Base-by-base conservation (phyloP, 1,139 yeast species). In the Taphrina communis region DNA sequence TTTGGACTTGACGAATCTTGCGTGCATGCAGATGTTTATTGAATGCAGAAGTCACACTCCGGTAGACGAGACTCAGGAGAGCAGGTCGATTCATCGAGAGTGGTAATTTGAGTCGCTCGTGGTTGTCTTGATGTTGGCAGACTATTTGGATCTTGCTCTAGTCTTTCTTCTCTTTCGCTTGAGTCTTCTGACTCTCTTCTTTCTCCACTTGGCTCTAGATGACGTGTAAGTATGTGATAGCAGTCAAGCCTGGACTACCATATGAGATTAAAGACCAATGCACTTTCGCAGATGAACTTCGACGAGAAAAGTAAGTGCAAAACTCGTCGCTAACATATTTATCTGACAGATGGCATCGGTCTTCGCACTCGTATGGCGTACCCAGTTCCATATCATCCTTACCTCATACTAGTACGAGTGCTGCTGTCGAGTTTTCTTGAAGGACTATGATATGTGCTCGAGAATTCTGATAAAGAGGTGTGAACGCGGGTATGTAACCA, bases 111-210 rank as follows among this genome's bases (percentile, higher is more conserved):
- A 14, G 8, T 44, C 48, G 48, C 48, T 44, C 48, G 9, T 44
- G 48, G 19, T 44, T 44, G 48, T 21, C 36, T 36, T 50, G 36
- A 41, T 50, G 36, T 48, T 14, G 36, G 57, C 36, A 57, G 67
- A 56, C 61, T 63, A 63, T 55, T 63, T 63, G 67, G 61, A 55
- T 63, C 67, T 63, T 21, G 67, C 67, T 63, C 67, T 63, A 38
- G 67, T 63, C 67, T 63, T 63, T 63, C 67, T 63, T 63, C 67
- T 63, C 56, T 63, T 63, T 39, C 67, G 67, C 67, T 63, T 63
- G 67, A 63, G 67, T 63, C 67, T 56, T 63, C 67, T 55, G 67
- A 63, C 67, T 63, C 67, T 56, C 67, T 63, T 63, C 67, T 63
- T 63, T 63, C 67, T 63, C 67, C 67, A 63, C 62, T 58, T 58